These are phyloP conservation scores for Trifolium subterraneum DNA, from an alignment of 306 rosid species.

Conservation along the genomic window DNA sequence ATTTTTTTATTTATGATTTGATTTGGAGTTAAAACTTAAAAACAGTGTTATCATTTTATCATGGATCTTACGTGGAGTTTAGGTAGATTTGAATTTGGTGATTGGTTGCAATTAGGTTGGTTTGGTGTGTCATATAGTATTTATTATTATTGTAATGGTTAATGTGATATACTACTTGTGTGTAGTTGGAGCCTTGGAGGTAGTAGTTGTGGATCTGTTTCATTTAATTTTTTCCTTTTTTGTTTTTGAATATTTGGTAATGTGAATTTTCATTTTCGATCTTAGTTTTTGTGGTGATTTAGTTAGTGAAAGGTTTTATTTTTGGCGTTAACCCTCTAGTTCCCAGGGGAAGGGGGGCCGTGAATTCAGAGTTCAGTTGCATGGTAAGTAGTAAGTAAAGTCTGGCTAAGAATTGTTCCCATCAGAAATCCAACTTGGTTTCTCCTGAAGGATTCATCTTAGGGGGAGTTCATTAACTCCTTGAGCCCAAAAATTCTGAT, in stretches of 20 bases:
- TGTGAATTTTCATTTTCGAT: neutral
- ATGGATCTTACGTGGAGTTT: conserved; percentile 32
- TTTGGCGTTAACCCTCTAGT: neutral
- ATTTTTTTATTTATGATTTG: neutral
- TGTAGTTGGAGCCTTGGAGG: conserved; percentile 33
- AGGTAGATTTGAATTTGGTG: conserved; percentile 38
- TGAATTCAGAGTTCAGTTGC: too few species aligned
- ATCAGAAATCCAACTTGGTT: too few species aligned
- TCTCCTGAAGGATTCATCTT: too few species aligned
- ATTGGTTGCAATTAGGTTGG: conserved; percentile 34
- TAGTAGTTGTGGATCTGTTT: conserved; percentile 40
- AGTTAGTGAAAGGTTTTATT: conserved; percentile 5
- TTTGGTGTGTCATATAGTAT: neutral
- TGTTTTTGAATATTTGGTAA: neutral
- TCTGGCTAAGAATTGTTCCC: too few species aligned
- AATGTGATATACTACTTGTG: neutral
- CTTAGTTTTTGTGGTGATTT: conserved; percentile 17
- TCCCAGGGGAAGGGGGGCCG: too few species aligned
- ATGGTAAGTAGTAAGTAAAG: too few species aligned
- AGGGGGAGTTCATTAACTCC: too few species aligned
- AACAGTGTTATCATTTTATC: neutral
- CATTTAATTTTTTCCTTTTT: conserved; percentile 19
- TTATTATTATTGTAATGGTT: neutral
- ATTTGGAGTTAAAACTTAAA: conserved; percentile 19
- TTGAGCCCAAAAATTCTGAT: neutral